Evolutionary conservation across 768 basidiomycete genomes (phyloP).

Genomic region (Rhizopogon roseolus): DNA sequence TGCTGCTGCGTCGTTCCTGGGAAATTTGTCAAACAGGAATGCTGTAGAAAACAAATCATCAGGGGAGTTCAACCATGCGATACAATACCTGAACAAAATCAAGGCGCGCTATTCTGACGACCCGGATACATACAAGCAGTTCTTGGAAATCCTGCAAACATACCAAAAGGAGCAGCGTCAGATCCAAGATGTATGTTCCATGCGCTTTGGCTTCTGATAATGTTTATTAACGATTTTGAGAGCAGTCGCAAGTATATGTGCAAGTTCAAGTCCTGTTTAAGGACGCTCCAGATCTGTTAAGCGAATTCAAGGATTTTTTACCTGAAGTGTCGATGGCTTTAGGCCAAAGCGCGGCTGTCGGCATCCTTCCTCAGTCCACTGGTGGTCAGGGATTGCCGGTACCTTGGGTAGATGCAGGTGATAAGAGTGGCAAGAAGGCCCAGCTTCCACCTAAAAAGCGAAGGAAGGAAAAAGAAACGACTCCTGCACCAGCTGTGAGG

Average conservation of each 20-base stretch:
- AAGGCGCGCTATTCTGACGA: conserved; percentile 87
- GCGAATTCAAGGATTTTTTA: conserved; percentile 79
- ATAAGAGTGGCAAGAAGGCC: conserved; percentile 40
- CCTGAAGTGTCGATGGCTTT: conserved; percentile 54
- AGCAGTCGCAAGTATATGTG: conserved; percentile 68
- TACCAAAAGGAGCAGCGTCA: conserved; percentile 83
- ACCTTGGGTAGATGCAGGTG: conserved; percentile 37
- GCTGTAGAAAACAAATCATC: conserved; percentile 47
- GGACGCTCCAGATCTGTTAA: conserved; percentile 72
- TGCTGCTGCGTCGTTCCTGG: conserved; percentile 63
- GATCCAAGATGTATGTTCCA: conserved; percentile 59
- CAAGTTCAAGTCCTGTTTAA: conserved; percentile 81
- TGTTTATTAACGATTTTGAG: conserved; percentile 5
- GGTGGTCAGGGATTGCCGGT: conserved; percentile 28
- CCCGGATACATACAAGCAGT: conserved; percentile 89
- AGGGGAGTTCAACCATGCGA: conserved; percentile 88
- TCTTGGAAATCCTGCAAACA: conserved; percentile 82
- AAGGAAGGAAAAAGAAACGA: conserved; percentile 72
- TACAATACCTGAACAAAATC: conserved; percentile 98
- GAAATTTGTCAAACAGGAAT: conserved; percentile 48
- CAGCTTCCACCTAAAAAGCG: conserved; percentile 47
- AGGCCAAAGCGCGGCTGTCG: conserved; percentile 35
- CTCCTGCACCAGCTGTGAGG: conserved; percentile 52
- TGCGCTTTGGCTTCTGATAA: conserved; percentile 2
- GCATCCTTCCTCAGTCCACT: conserved; percentile 48